Evolutionary conservation across 1,139 yeast genomes (phyloP), one percentile per base, ranked within the genome.

Genomic region (Suhomyces terraborum): DNA sequence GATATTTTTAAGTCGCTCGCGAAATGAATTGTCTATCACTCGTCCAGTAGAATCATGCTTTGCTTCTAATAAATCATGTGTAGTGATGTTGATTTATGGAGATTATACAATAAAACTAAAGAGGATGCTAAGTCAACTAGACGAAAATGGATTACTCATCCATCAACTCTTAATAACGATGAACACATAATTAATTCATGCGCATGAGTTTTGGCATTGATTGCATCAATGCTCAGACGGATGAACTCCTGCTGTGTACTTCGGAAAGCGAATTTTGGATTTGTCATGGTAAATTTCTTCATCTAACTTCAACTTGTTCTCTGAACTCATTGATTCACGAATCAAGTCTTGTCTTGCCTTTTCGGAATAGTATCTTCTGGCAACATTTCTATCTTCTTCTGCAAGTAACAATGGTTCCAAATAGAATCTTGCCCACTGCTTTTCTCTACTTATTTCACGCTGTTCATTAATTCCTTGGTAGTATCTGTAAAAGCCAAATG

Each of bases 371-470:
- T 78, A 78, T 58, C 95, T 77, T 69, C 96, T 80, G 36, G 87
- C 88, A 33, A 75, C 63, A 53, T 84, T 86, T 62, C 96, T 76
- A 62, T 88, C 96, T 50, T 81, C 81, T 64, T 88, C 96, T 30
- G 95, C 95, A 52, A 81, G 77, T 45, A 88, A 74, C 50, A 86
- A 70, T 4, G 96, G 95, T 54, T 81, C 77, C 45, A 88, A 64
- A 61, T 84, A 70, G 55, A 86, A 79, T 52, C 95, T 75, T 10
- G 93, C 79, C 91, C 94, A 86, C 46, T 76, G 73, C 57, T 78
- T 80, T 65, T 88, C 96, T 58, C 96, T 75, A 32, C 80, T 67
- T 36, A 87, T 75, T 64, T 88, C 96, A 55, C 83, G 73, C 58
- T 82, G 84, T 64, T 87, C 95, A 48, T 83, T 77, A 46, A 83